Evolutionary conservation across 2,329 filamentous ascomycete genomes (phyloP).

Genomic region (Aureobasidium namibiae): DNA sequence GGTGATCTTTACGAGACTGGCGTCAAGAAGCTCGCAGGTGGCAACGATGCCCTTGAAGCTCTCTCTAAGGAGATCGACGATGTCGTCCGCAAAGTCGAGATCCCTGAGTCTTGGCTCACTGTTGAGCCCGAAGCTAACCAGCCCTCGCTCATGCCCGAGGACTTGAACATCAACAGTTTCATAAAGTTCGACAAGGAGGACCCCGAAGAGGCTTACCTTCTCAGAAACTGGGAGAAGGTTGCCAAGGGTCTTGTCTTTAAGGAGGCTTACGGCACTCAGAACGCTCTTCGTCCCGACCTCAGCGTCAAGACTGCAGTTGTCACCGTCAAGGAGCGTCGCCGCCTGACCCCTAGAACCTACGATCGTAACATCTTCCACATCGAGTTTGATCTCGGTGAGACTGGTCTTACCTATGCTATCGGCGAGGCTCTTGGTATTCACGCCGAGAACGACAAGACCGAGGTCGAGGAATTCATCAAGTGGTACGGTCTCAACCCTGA

Average conservation of each 20-base stretch:
- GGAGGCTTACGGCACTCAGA: constrained; percentile 76
- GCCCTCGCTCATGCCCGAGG: constrained; percentile 48
- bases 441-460: constrained; percentile 76
- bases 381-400: constrained; percentile 89
- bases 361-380: constrained; percentile 99
- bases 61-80: constrained; percentile 54
- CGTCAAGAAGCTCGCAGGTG: constrained; percentile 58
- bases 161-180: constrained; percentile 75
- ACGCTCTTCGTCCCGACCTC: constrained; percentile 73
- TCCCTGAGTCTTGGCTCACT: constrained; percentile 74
- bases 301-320: constrained; percentile 79
- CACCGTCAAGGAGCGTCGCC: constrained; percentile 88
- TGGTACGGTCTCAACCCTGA: constrained; percentile 78
- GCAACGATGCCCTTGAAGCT: constrained; percentile 54
- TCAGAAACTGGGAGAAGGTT: constrained; percentile 72
- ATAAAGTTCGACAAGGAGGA: constrained; percentile 69
- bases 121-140: constrained; percentile 51
- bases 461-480: constrained; percentile 78
- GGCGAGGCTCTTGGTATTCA: constrained; percentile 96
- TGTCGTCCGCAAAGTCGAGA: constrained; percentile 63
- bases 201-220: constrained; percentile 54
- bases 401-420: constrained; percentile 91
- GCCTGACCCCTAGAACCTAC: constrained; percentile 79
- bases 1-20: constrained; percentile 56
- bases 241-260: constrained; percentile 89